A percentile compares a stretch with the other conserved stretches of the same genome.
Conservation (phyloP, 116 monocot species). For the Zostera marina region DNA sequence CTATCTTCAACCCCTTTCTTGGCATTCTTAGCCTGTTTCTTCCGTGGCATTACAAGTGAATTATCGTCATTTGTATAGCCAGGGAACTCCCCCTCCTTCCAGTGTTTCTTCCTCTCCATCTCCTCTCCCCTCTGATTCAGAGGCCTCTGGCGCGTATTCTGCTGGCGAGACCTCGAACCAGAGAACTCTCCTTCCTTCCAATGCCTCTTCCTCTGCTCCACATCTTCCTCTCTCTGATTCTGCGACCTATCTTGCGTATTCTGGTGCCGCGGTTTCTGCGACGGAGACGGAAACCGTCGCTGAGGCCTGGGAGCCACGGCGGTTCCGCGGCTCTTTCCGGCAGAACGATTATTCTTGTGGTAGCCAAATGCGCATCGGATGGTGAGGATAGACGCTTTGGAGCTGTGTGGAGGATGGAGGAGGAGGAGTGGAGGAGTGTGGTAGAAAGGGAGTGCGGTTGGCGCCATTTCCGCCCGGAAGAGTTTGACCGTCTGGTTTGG, state of each 20-base stretch:
- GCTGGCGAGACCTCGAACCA: constrained; percentile 9
- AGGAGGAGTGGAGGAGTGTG: neutral
- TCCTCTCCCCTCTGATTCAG: neutral
- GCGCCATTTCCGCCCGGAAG: constrained; percentile 6
- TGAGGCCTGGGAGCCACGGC: neutral
- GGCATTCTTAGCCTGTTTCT: constrained; percentile 50
- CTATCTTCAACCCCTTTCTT: constrained; percentile 59
- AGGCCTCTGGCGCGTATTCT: neutral
- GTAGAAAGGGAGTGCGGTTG: neutral
- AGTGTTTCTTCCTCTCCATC: constrained; percentile 33
- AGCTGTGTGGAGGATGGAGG: neutral
- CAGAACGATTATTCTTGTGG: neutral
- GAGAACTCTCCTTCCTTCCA: constrained; percentile 67
- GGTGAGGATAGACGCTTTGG: neutral
- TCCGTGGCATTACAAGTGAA: constrained; percentile 4
- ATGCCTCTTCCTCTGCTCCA: constrained; percentile 39
- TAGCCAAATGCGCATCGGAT: constrained; percentile 11
- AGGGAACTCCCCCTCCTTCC: constrained; percentile 66
- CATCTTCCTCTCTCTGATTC: neutral
- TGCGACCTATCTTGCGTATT: neutral
- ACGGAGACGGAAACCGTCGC: neutral
- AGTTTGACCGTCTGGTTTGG: neutral
- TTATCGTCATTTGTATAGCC: constrained; percentile 6
- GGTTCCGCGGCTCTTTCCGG: neutral
- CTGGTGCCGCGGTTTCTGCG: neutral